Base-by-base conservation (phyloP, 2,329 filamentous ascomycete genomes). In the Colletotrichum sublineola region DNA sequence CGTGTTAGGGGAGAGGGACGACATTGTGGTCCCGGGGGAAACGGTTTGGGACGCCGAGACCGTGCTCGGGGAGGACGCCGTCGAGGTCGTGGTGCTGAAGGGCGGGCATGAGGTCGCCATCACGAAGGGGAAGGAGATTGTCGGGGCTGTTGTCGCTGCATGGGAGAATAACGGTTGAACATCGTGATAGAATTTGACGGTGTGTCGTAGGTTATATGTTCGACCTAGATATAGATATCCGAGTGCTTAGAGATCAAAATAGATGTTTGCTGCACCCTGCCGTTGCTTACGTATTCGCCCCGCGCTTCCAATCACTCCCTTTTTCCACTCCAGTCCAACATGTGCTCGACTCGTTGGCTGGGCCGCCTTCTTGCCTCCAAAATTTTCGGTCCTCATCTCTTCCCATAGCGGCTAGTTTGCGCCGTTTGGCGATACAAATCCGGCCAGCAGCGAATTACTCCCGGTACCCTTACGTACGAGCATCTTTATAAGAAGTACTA, bases 21-120 rank as follows among this genome's bases (percentile, higher is more conserved):
- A 87, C 0, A 89, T 95, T 31, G 89, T 95, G 53, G 81, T 91
- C n/a, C 85, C 86, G 67, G 85, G 90, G 9, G 92, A 95, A 81
- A 81, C 91, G 33, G 81, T 88, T 1, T 86, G 88, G 56, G 93
- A 95, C 80, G 89, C 88, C 2, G 84, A 81, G 12, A 81, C 82
- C 14, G 86, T 87, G 18, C 79, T 94, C 31, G 90, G 91, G 3
- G 81, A 83, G 33, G 89, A 91, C 7, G 84, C 79, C 68, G 85
- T 92, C 4, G 84, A 88, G 68, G 85, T 91, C 62, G 82, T 85
- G 53, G 81, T 88, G 33, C 77, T 94, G 20, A 85, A 89, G 33
- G 91, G 88, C 5, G 92, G 92, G 0, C 93, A 95, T 78, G 92
- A 94, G 77, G 83, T 94, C 72, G 90, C 90, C 1, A 90, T 94